phyloP scores from a whole-genome alignment of 129 eudicot species.

The Pseudognaphalium luteoalbum region DNA sequence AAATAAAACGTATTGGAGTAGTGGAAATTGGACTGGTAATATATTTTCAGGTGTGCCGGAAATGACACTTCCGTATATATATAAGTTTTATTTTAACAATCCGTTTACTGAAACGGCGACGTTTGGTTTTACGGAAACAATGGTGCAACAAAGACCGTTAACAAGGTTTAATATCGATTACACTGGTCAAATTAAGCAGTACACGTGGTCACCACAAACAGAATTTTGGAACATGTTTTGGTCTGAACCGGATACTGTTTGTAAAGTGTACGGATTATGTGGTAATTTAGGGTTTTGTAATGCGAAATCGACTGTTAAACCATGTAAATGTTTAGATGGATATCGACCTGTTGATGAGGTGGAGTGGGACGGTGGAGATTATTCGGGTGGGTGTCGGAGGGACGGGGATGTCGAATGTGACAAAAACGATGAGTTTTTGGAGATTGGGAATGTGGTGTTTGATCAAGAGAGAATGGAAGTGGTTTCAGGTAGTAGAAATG shows the following conservation, averaged over 20 bases:
- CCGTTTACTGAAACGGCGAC: constrained; percentile 71
- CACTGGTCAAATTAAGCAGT: constrained; percentile 62
- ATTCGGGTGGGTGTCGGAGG: constrained; percentile 65
- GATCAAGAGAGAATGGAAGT: constrained; percentile 38
- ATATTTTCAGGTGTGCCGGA: constrained; percentile 74
- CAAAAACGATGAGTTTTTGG: constrained; percentile 47
- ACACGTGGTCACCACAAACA: constrained; percentile 78
- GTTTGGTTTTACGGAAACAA: constrained; percentile 69
- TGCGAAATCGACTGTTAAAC: constrained; percentile 23
- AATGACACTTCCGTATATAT: constrained; percentile 78
- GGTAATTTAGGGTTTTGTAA: constrained; percentile 73
- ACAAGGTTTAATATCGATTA: constrained; percentile 62
- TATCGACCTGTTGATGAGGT: constrained; percentile 47
- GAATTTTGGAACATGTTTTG: constrained; percentile 80
- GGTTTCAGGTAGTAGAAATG: constrained; percentile 41
- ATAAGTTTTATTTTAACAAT: constrained; percentile 53
- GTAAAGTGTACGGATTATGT: constrained; percentile 65
- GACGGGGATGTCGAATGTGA: constrained; percentile 33
- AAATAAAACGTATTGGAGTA: constrained; percentile 52
- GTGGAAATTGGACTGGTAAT: constrained; percentile 77
- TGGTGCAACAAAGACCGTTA: constrained; percentile 53
- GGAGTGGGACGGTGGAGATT: constrained; percentile 66
- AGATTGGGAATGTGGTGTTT: constrained; percentile 57
- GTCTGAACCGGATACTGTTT: constrained; percentile 74
- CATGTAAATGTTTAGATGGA: constrained; percentile 64